Conservation (phyloP, 2,329 filamentous ascomycete genomes). For the Neopestalotiopsis rosae region DNA sequence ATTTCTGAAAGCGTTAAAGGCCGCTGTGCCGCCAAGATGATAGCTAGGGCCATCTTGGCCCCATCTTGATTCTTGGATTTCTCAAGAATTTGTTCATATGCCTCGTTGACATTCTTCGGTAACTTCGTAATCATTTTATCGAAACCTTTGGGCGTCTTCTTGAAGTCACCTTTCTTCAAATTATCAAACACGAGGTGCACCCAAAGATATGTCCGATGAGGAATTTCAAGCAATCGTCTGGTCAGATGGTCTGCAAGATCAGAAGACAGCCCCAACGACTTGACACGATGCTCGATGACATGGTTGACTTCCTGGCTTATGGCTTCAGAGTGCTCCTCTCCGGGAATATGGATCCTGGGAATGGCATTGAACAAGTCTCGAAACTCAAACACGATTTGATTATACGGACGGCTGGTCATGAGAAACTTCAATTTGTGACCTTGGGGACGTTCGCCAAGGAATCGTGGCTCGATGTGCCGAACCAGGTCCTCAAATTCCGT, state of each 20-base stretch:
- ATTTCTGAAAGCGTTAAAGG: conserved; percentile 35
- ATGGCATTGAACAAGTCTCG: background rate
- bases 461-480: background rate
- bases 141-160: conserved; percentile 22
- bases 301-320: conserved; percentile 42
- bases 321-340: conserved; percentile 40
- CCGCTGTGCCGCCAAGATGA: conserved; percentile 32
- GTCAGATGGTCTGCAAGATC: conserved; percentile 26
- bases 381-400: conserved; percentile 34
- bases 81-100: conserved; percentile 36
- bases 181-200: conserved; percentile 41
- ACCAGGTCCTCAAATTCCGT: conserved; percentile 30
- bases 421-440: conserved; percentile 36
- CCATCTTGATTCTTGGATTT: conserved; percentile 20
- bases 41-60: conserved; percentile 27
- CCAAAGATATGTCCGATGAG: conserved; percentile 45
- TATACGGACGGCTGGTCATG: conserved; percentile 42
- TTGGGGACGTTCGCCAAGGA: background rate
- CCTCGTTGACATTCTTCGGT: conserved; percentile 34
- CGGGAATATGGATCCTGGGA: conserved; percentile 38
- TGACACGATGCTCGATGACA: conserved; percentile 37
- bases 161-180: conserved; percentile 24
- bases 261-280: conserved; percentile 25
- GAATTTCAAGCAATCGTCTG: conserved; percentile 23
- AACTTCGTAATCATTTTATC: conserved; percentile 27